Percentiles rank a stretch among this genome's conserved stretches.
Conservation (phyloP, 1,284 basidiomycete genomes). For the Rhizoctonia solani region DNA sequence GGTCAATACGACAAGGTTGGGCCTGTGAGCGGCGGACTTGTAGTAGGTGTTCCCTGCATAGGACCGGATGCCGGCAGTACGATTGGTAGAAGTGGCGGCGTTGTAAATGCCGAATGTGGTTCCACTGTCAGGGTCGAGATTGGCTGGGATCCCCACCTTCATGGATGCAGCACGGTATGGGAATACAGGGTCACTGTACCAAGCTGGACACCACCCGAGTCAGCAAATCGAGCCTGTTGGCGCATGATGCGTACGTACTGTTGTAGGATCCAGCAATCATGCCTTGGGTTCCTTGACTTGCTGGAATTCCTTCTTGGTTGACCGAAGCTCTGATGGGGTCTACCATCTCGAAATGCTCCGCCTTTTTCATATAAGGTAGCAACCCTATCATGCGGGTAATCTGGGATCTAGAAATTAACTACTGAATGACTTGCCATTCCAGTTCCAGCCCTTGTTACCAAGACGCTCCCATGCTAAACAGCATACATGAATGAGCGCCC, state of each 20-base stretch:
- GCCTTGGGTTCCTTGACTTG: constrained; percentile 39
- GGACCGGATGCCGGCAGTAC: constrained; percentile 43
- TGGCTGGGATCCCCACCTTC: constrained; percentile 18
- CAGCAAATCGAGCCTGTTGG: constrained; percentile 38
- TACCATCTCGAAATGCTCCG: constrained; percentile 41
- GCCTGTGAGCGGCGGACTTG: constrained; percentile 37
- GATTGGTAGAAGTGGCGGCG: constrained; percentile 34
- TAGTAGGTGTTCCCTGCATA: constrained; percentile 44
- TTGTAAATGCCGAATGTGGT: constrained; percentile 23
- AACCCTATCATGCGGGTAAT: constrained; percentile 34
- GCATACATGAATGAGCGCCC: too few species aligned
- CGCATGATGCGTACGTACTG: constrained; percentile 40
- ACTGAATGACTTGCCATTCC: constrained; percentile 38
- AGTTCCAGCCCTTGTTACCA: constrained; percentile 43
- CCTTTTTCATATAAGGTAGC: constrained; percentile 47
- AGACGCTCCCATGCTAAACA: constrained; percentile 13
- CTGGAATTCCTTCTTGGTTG: constrained; percentile 38
- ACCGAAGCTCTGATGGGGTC: neutral
- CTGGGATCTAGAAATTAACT: neutral
- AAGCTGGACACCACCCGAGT: constrained; percentile 19
- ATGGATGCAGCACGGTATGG: constrained; percentile 24
- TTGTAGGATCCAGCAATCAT: constrained; percentile 41
- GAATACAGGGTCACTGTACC: constrained; percentile 33
- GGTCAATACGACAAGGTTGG: constrained; percentile 43
- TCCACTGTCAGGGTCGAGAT: constrained; percentile 26